These are phyloP conservation scores for Capronia americana DNA, from an alignment of 2,329 filamentous ascomycete genomes.

Conservation along the genomic window DNA sequence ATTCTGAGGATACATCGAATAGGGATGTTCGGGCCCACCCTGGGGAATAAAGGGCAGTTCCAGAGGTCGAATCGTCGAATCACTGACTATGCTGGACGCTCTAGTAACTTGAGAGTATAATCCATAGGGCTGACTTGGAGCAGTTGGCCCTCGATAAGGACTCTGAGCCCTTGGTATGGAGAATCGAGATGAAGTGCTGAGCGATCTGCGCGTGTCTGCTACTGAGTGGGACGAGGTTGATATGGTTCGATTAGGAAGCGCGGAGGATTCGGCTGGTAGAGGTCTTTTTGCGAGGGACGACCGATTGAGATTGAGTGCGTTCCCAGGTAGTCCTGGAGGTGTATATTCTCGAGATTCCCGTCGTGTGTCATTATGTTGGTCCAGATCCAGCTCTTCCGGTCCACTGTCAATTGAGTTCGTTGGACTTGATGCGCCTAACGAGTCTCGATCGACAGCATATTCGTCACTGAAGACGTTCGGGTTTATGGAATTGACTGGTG, in stretches of 20 bases:
- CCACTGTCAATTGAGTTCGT: constrained; percentile 29
- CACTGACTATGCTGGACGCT: constrained; percentile 72
- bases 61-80: constrained; percentile 67
- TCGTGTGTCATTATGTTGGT: constrained; percentile 37
- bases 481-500: constrained; percentile 41
- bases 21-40: constrained; percentile 77
- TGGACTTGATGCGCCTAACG: constrained; percentile 21
- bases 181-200: constrained; percentile 54
- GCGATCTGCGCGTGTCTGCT: constrained; percentile 49
- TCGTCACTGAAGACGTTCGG: constrained; percentile 58
- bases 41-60: constrained; percentile 66
- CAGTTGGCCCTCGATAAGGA: constrained; percentile 72
- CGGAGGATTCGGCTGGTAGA: constrained; percentile 19
- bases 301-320: constrained; percentile 17
- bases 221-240: constrained; percentile 39
- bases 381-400: constrained; percentile 31
- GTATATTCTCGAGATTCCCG: constrained; percentile 31
- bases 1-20: constrained; percentile 83
- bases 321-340: constrained; percentile 31
- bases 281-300: constrained; percentile 25
- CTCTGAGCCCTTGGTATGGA: constrained; percentile 60
- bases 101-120: constrained; percentile 76
- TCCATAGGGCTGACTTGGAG: constrained; percentile 82
- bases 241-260: constrained; percentile 31
- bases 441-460: constrained; percentile 50